Percentiles rank a stretch among this genome's conserved stretches.
Evolutionary conservation across 371 early-diverging fungal genomes (phyloP).

Genomic region (Mortierella sp.): DNA sequence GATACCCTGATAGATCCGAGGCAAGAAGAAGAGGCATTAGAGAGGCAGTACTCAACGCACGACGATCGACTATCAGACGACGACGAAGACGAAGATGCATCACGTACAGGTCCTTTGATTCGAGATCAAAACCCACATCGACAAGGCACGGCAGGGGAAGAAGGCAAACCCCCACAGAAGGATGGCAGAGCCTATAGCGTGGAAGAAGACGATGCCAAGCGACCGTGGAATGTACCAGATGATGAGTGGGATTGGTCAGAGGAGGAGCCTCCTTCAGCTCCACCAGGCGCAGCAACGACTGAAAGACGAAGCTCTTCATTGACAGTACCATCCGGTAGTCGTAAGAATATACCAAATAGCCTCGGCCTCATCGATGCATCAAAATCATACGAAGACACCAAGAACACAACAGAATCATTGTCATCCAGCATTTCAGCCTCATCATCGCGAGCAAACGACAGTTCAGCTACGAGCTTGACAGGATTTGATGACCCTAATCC

Average conservation of each 20-base stretch:
- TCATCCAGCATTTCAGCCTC: conserved; percentile 9
- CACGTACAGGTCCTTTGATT: conserved; percentile 14
- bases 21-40: conserved; percentile 35
- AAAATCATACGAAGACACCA: not conserved
- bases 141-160: not conserved
- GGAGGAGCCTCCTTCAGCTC: conserved; percentile 21
- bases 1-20: conserved; percentile 21
- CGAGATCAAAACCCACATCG: conserved; percentile 9
- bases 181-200: not conserved
- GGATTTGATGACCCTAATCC: conserved; percentile 8
- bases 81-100: conserved; percentile 46
- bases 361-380: not conserved
- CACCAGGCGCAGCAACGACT: not conserved
- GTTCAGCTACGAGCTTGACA: not conserved
- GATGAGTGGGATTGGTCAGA: conserved; percentile 55
- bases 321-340: conserved; percentile 1
- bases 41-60: conserved; percentile 31
- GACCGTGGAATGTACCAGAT: conserved; percentile 50
- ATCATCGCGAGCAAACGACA: conserved; percentile 6
- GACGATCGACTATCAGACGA: conserved; percentile 51
- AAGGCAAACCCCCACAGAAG: not conserved
- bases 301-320: conserved; percentile 8
- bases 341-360: not conserved
- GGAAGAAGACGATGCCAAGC: conserved; percentile 13
- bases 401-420: not conserved